Evolutionary conservation across 352 stramenopile genomes (phyloP).

Genomic region (Pythium rishiriense): DNA sequence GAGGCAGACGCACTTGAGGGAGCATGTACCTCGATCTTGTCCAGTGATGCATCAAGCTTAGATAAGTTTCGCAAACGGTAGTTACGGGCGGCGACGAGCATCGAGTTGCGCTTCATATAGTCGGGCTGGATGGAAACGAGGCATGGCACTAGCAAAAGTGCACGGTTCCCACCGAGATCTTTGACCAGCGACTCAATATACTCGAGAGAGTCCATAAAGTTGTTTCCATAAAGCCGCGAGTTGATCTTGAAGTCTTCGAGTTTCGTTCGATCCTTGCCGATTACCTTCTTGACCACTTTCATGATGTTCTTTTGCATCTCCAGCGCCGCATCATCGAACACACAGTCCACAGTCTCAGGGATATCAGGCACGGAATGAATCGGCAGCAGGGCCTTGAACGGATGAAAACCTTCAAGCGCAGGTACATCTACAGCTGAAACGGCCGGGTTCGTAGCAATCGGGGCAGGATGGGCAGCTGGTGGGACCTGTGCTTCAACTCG

Average conservation of each 20-base stretch:
- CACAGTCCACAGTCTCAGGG: conserved; percentile 50
- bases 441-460: neutral
- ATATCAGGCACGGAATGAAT: conserved; percentile 46
- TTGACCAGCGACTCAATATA: conserved; percentile 69
- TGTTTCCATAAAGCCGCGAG: conserved; percentile 70
- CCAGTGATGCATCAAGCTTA: conserved; percentile 37
- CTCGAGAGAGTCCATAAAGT: conserved; percentile 73
- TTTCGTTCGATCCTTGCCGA: conserved; percentile 54
- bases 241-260: conserved; percentile 86
- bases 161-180: conserved; percentile 53
- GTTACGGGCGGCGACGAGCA: conserved; percentile 53
- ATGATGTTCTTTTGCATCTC: conserved; percentile 77
- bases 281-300: conserved; percentile 66
- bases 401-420: conserved; percentile 35
- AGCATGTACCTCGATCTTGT: conserved; percentile 11
- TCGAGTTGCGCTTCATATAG: conserved; percentile 48
- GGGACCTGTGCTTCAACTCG: neutral
- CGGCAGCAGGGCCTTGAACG: conserved; percentile 52
- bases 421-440: neutral
- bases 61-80: conserved; percentile 50
- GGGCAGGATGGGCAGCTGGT: neutral
- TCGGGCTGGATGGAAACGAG: conserved; percentile 67
- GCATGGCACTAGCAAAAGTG: conserved; percentile 66
- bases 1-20: neutral
- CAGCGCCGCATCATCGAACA: conserved; percentile 60